Base-by-base conservation (phyloP, 495 filamentous ascomycete genomes). In the Penicillium salamii region DNA sequence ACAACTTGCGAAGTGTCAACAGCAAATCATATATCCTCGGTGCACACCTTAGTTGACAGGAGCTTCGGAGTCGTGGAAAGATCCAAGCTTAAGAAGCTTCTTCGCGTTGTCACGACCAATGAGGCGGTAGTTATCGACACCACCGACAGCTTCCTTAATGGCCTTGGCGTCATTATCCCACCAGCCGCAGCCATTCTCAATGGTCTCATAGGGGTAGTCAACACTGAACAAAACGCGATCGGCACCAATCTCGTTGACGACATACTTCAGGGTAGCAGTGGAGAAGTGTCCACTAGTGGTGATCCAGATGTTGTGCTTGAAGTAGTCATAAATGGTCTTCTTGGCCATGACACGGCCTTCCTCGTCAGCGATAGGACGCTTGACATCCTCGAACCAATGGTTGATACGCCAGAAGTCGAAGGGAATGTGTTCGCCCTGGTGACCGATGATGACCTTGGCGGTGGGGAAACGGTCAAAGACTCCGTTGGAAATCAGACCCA, bases 341-440 rank as follows among this genome's bases (percentile, higher is more conserved):
- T 59, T 49, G 37, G 61, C 70, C 45, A 53, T 58, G 9, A 28
- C 17, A 32, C 49, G 40, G 2, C 50, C 55, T 15, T 53, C 40
- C 32, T 56, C 51, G 13, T 50, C 14, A 8, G 50, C 59, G 7
- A 68, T 54, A 5, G 63, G 56, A 3, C 69, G 50, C 24, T 68
- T 62, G 44, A 72, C 67, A 26, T 66, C 56, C 7, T 68, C 52
- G 8, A 67, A 62, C 78, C 78, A 81, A 62, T 81, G 78, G 28
- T 69, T 49, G 23, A 76, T 74, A 7, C 79, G 67, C 50, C 75
- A 74, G 17, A 84, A 57, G 61, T 79, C 76, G 46, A 78, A 81
- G 2, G 79, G 78, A 8, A 82, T 60, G 51, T 73, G 68, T 62
- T 85, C 78, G 11, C 80, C 80, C 55, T 79, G 63, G 57, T 85